A percentile compares a stretch with the other conserved stretches of the same genome.
phyloP scores from a whole-genome alignment of 1,284 basidiomycete species.

The Trametes pubescens region DNA sequence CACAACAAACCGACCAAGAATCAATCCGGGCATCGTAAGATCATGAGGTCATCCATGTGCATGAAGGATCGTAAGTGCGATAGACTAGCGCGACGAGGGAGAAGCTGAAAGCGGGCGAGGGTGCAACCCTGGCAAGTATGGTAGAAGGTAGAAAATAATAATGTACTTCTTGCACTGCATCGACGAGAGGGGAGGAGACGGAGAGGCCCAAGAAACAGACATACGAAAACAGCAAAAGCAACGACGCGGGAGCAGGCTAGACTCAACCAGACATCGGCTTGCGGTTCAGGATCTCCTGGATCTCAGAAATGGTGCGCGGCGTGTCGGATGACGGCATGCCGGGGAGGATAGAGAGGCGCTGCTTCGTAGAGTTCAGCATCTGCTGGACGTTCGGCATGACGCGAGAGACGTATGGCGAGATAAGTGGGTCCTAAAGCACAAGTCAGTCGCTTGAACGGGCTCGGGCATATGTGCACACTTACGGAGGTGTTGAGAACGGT shows the following conservation, averaged over 20 bases:
- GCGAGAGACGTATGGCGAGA: constrained; percentile 80
- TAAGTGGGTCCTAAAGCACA: constrained; percentile 70
- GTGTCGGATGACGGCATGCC: constrained; percentile 68
- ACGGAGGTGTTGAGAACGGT: constrained; percentile 76
- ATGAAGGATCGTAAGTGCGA: constrained; percentile 25
- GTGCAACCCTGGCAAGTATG: constrained; percentile 31
- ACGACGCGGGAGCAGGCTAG: neutral
- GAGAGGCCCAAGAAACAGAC: constrained; percentile 20
- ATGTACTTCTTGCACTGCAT: constrained; percentile 34
- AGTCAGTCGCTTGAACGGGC: neutral
- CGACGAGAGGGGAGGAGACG: constrained; percentile 10
- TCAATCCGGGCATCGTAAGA: constrained; percentile 27
- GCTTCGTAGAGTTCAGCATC: constrained; percentile 78
- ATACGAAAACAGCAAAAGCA: neutral
- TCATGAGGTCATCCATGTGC: constrained; percentile 32
- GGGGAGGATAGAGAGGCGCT: constrained; percentile 77
- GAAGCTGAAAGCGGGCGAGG: constrained; percentile 17
- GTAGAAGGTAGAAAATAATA: constrained; percentile 27
- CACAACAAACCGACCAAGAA: constrained; percentile 19
- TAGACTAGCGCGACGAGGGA: constrained; percentile 23
- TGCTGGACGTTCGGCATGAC: constrained; percentile 81
- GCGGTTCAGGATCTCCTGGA: constrained; percentile 75
- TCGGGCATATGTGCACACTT: constrained; percentile 35
- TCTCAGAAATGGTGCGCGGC: constrained; percentile 72
- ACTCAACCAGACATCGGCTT: constrained; percentile 51